Conservation (phyloP, 139 green algal species). For the Micractinium conductrix region DNA sequence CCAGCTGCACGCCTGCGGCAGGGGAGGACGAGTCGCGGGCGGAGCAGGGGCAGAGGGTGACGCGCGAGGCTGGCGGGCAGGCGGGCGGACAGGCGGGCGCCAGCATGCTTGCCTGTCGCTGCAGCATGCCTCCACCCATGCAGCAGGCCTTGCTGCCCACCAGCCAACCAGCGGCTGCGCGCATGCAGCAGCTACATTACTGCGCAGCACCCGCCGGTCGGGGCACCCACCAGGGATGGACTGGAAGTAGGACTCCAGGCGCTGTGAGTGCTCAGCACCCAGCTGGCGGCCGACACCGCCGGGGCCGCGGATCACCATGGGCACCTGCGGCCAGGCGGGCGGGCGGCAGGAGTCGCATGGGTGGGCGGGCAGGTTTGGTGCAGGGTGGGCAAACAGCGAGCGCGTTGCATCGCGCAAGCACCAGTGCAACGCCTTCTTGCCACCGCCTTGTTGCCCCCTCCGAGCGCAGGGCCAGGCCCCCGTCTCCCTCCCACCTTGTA, state of each 20-base stretch:
- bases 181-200: too few species aligned
- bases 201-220: too few species aligned
- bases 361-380: too few species aligned
- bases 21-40: too few species aligned
- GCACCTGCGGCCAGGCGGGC: conserved; percentile 73
- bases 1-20: conserved; percentile 88
- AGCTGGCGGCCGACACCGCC: conserved; percentile 94
- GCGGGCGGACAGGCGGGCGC: neutral
- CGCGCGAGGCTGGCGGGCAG: neutral
- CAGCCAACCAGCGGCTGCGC: too few species aligned
- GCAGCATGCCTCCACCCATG: neutral
- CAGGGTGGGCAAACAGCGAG: too few species aligned
- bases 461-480: too few species aligned
- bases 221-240: conserved; percentile 34
- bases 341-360: too few species aligned
- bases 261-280: conserved; percentile 95
- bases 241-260: conserved; percentile 96
- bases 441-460: neutral
- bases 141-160: neutral
- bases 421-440: neutral
- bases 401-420: too few species aligned
- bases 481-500: conserved; percentile 80
- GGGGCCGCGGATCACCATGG: conserved; percentile 86
- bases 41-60: too few species aligned
- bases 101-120: too few species aligned